These are phyloP conservation scores for Beauveria asiatica DNA, from an alignment of 2,329 filamentous ascomycete species.

Conservation along the genomic window DNA sequence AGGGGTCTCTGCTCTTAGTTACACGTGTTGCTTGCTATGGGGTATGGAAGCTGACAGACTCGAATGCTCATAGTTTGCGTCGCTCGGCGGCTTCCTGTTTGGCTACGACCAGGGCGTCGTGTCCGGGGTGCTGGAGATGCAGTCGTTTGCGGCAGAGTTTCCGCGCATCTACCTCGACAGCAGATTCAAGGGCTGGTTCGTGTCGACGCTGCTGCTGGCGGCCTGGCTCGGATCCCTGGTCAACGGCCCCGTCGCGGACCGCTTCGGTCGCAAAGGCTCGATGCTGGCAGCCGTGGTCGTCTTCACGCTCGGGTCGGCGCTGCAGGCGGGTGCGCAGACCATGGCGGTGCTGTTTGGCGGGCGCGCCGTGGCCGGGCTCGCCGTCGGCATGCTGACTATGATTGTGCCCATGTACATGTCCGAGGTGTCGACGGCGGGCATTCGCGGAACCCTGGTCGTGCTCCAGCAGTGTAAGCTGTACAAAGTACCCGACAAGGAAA, in stretches of 20 bases:
- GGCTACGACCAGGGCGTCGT: constrained; percentile 43
- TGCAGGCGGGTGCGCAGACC: constrained; percentile 34
- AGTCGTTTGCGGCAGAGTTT: constrained; percentile 28
- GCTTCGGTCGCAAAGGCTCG: constrained; percentile 25
- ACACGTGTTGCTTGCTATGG: too few species aligned
- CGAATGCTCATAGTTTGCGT: constrained; percentile 18
- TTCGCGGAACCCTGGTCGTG: constrained; percentile 39
- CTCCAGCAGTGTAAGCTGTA: constrained; percentile 25
- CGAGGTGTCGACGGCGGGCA: constrained; percentile 39
- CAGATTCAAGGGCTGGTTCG: constrained; percentile 44
- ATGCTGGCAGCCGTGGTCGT: constrained; percentile 28
- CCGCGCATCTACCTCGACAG: constrained; percentile 32
- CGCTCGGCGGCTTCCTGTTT: constrained; percentile 35
- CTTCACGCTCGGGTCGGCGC: constrained; percentile 32
- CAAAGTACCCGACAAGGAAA: background rate
- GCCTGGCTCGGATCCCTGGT: constrained; percentile 41
- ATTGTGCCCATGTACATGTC: constrained; percentile 37
- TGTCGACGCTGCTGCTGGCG: constrained; percentile 38
- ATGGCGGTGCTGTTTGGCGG: constrained; percentile 33
- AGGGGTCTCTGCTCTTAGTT: background rate
- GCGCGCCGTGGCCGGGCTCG: constrained; percentile 35
- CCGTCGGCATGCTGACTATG: constrained; percentile 33
- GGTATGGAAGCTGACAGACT: background rate
- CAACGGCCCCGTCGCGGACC: constrained; percentile 31
- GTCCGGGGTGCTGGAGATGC: constrained; percentile 37